Evolutionary conservation across 192 early-diverging fungal genomes (phyloP).

Genomic region (Tieghemiomyces parasiticus): DNA sequence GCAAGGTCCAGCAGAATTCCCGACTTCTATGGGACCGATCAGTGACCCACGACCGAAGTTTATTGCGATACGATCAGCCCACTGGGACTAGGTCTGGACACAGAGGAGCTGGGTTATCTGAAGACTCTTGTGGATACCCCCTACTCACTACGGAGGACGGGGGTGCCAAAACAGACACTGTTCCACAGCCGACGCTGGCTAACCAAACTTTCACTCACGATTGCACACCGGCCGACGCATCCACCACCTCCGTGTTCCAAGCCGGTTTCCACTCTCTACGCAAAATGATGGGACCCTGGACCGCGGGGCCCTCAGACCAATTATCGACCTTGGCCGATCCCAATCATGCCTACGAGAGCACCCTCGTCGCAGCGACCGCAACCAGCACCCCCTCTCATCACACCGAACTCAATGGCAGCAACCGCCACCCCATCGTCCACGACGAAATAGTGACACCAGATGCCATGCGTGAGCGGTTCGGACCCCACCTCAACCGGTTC

Average conservation of each 20-base stretch:
- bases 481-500: not conserved
- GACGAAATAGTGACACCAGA: not conserved
- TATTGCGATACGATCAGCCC: too few species aligned
- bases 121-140: not conserved
- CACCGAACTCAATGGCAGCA: too few species aligned
- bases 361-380: not conserved
- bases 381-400: not conserved
- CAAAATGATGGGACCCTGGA: not conserved
- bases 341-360: not conserved
- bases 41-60: slow-evolving; percentile 16
- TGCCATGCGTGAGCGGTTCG: not conserved
- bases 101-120: not conserved
- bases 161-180: not conserved
- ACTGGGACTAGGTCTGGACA: too few species aligned
- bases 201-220: not conserved
- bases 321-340: not conserved
- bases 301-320: not conserved
- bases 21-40: slow-evolving; percentile 7
- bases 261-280: not conserved
- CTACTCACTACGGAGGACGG: not conserved
- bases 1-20: slow-evolving; percentile 1
- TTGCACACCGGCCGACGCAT: too few species aligned
- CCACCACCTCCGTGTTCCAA: not conserved
- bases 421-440: not conserved
- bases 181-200: not conserved